phyloP scores from a whole-genome alignment of 768 basidiomycete genomes.

The Tylopilus intermedius region DNA sequence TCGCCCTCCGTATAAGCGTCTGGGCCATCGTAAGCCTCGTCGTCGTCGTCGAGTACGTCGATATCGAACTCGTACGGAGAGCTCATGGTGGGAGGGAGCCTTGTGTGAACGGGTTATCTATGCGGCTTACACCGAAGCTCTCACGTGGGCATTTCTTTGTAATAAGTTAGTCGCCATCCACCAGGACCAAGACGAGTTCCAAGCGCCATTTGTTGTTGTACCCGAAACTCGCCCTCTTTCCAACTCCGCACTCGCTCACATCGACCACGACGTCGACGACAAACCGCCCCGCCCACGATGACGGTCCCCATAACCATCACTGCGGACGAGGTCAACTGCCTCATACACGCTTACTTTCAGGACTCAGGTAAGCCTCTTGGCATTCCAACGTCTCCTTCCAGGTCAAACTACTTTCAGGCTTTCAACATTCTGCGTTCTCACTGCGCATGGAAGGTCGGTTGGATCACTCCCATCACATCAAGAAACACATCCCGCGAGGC shows the following conservation, averaged over 20 bases:
- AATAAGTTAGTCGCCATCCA: too few relatives aligned
- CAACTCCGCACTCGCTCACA: slow-evolving; percentile 24
- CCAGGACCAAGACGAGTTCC: too few relatives aligned
- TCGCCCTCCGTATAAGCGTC: slow-evolving; percentile 29
- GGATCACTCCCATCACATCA: slow-evolving; percentile 61
- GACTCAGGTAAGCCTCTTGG: slow-evolving; percentile 58
- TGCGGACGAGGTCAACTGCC: slow-evolving; percentile 80
- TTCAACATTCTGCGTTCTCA: slow-evolving; percentile 78
- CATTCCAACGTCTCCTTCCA: not conserved
- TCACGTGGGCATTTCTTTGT: not conserved
- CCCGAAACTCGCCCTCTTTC: slow-evolving; percentile 2
- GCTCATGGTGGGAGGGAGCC: slow-evolving; percentile 10
- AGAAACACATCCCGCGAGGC: slow-evolving; percentile 74
- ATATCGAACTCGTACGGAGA: slow-evolving; percentile 17
- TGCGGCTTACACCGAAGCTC: not conserved
- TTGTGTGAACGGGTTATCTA: slow-evolving; percentile 1
- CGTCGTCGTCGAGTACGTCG: slow-evolving; percentile 20
- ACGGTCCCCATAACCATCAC: slow-evolving; percentile 56
- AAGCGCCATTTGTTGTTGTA: too few relatives aligned
- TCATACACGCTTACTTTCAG: slow-evolving; percentile 78
- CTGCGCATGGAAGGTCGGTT: slow-evolving; percentile 70
- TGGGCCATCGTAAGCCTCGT: slow-evolving; percentile 28
- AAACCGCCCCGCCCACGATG: slow-evolving; percentile 19
- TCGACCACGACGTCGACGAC: not conserved
- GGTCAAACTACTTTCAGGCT: slow-evolving; percentile 43